A percentile compares a stretch with the other conserved stretches of the same genome.
phyloP scores from a whole-genome alignment of 345 rosid genomes.

The Populus simonii region DNA sequence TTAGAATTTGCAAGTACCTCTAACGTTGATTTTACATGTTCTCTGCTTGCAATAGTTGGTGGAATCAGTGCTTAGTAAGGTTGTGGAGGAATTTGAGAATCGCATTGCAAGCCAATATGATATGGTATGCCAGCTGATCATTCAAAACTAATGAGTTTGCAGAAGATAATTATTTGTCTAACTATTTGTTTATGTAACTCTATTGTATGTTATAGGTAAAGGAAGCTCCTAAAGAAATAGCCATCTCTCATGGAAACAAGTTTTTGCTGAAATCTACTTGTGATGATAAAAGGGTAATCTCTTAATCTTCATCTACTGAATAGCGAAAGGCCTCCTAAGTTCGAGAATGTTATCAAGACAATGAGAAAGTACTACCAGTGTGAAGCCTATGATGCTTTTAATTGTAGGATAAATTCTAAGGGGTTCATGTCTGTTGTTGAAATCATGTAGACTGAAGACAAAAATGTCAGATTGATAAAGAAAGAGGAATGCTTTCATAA shows the following conservation, averaged over 20 bases:
- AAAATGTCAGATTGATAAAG: constrained; percentile 39
- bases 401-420: not conserved
- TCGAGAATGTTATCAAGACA: not conserved
- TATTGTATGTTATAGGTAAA: constrained; percentile 42
- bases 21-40: constrained; percentile 7
- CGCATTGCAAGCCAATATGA: constrained; percentile 67
- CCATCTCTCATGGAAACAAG: constrained; percentile 45
- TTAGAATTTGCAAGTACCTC: not conserved
- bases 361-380: not conserved
- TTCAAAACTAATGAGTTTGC: constrained; percentile 2
- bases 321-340: not conserved
- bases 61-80: constrained; percentile 85
- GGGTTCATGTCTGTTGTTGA: not conserved
- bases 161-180: constrained; percentile 1
- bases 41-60: constrained; percentile 54
- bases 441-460: constrained; percentile 55
- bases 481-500: constrained; percentile 45
- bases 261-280: constrained; percentile 38
- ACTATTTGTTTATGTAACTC: not conserved
- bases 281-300: constrained; percentile 53
- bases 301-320: constrained; percentile 15
- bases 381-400: not conserved
- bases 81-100: constrained; percentile 80
- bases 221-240: constrained; percentile 40
- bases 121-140: constrained; percentile 44